Percentiles rank a stretch among this genome's conserved stretches.
Conservation (phyloP, 768 basidiomycete genomes). For the Crassisporium funariophilum region DNA sequence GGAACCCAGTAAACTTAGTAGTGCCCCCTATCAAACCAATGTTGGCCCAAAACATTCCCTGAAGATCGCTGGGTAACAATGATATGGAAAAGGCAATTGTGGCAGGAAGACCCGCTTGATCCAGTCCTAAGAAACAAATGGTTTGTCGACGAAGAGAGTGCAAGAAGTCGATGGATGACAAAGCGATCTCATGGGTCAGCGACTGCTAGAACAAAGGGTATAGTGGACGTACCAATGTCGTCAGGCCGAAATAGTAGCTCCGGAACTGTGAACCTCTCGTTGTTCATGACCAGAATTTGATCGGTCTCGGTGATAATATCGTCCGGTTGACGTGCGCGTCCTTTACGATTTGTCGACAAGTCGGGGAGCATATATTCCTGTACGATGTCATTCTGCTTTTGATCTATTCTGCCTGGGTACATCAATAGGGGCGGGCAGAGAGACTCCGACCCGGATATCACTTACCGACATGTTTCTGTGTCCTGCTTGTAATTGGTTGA, state of each 20-base stretch:
- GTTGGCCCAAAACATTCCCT: slow-evolving; percentile 95
- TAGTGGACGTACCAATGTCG: slow-evolving; percentile 70
- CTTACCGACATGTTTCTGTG: slow-evolving; percentile 79
- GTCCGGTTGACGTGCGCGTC: slow-evolving; percentile 54
- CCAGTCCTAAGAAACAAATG: slow-evolving; percentile 53
- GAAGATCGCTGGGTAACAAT: slow-evolving; percentile 75
- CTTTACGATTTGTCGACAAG: slow-evolving; percentile 66
- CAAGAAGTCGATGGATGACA: too few species aligned
- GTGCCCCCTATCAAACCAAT: slow-evolving; percentile 90
- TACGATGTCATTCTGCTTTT: slow-evolving; percentile 66
- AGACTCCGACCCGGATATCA: slow-evolving; percentile 14
- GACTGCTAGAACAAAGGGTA: slow-evolving; percentile 9
- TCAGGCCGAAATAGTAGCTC: slow-evolving; percentile 90
- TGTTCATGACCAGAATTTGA: slow-evolving; percentile 83
- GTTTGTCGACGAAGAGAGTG: too few species aligned
- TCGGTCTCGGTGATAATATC: slow-evolving; percentile 57
- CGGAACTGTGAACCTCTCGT: slow-evolving; percentile 91
- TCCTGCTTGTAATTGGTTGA: slow-evolving; percentile 71
- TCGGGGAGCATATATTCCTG: slow-evolving; percentile 93
- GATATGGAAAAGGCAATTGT: slow-evolving; percentile 78
- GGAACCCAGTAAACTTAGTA: slow-evolving; percentile 74
- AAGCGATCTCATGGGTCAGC: too few species aligned
- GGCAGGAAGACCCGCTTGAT: slow-evolving; percentile 78
- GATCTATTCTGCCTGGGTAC: slow-evolving; percentile 44
- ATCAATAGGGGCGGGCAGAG: slow-evolving; percentile 13